Conservation (phyloP, 2,329 filamentous ascomycete genomes). For the Arthrinium phaeospermum region DNA sequence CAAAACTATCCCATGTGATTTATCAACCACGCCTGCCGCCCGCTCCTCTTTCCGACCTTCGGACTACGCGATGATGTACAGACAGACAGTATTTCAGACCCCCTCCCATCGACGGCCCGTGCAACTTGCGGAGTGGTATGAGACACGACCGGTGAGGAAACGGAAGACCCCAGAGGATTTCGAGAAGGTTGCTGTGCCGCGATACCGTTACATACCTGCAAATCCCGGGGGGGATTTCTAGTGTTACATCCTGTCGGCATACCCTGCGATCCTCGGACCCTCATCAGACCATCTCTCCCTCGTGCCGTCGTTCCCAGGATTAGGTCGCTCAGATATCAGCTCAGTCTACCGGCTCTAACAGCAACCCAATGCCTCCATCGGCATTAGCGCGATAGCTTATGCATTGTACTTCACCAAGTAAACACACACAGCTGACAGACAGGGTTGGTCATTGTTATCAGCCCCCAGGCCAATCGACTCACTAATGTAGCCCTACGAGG, state of each 20-base stretch:
- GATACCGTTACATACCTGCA: not conserved
- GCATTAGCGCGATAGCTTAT: not conserved
- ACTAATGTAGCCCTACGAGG: constrained; percentile 13
- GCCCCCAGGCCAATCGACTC: not conserved
- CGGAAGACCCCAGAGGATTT: not conserved
- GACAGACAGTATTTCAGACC: not conserved
- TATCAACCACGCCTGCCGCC: not conserved
- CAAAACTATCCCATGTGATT: not conserved
- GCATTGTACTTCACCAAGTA: not conserved
- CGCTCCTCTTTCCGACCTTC: not conserved
- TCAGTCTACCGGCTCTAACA: not conserved
- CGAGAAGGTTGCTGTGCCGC: not conserved
- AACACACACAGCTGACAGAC: not conserved
- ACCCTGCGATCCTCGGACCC: constrained; percentile 1
- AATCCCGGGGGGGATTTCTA: not conserved
- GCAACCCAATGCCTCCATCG: not conserved
- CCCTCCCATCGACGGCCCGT: not conserved
- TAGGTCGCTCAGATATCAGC: not conserved
- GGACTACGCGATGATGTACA: not conserved
- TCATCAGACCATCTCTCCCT: not conserved
- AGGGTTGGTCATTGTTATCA: not conserved
- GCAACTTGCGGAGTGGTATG: not conserved
- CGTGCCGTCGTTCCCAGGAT: not conserved
- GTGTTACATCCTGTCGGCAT: not conserved
- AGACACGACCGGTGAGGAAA: not conserved